A percentile compares a stretch with the other conserved stretches of the same genome.
phyloP scores from a whole-genome alignment of 768 basidiomycete species.

The Udeniomyces megalosporus region DNA sequence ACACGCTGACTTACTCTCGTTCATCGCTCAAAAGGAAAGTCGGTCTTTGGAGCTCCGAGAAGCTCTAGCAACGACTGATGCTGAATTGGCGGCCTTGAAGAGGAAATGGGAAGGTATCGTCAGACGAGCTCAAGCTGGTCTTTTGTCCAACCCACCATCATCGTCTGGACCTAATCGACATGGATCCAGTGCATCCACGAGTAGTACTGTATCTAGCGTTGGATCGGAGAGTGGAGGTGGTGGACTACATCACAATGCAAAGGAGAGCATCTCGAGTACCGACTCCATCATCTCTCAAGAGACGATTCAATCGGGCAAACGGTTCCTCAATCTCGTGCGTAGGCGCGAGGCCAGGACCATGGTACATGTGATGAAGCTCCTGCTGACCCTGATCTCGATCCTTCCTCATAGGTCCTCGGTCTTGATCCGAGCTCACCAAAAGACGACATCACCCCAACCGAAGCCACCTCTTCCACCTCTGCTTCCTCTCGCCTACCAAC shows the following conservation, averaged over 20 bases:
- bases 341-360: too few relatives aligned
- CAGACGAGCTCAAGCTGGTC: background rate
- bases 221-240: background rate
- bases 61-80: conserved; percentile 2
- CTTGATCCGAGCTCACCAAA: background rate
- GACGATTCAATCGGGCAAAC: too few relatives aligned
- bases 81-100: conserved; percentile 5
- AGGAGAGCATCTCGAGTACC: background rate
- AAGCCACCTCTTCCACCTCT: background rate
- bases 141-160: background rate
- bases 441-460: background rate
- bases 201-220: background rate
- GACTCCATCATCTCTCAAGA: background rate
- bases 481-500: background rate
- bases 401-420: background rate
- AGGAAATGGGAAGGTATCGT: conserved; percentile 9
- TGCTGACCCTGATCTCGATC: too few relatives aligned
- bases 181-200: background rate
- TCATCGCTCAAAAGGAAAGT: conserved; percentile 10
- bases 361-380: too few relatives aligned
- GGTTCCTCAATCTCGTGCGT: too few relatives aligned
- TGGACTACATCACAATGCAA: background rate
- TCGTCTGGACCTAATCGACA: too few relatives aligned
- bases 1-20: conserved; percentile 11
- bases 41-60: conserved; percentile 4